These are phyloP conservation scores for Parmales sp. DNA, from an alignment of 108 stramenopile species.

Conservation along the genomic window DNA sequence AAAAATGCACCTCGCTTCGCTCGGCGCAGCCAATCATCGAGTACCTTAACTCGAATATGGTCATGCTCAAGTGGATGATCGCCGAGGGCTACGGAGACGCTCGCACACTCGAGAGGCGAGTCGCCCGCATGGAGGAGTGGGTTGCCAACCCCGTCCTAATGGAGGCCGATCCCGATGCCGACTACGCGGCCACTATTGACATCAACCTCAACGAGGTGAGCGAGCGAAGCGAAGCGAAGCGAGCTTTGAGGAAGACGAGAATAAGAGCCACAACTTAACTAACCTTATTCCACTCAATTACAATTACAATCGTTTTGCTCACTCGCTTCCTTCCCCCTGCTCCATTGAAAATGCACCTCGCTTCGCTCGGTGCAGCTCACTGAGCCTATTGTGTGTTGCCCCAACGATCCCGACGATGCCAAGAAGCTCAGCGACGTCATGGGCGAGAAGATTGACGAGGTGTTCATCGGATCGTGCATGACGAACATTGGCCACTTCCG, in stretches of 20 bases:
- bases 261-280: no score
- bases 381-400: constrained; percentile 83
- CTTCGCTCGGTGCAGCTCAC: no score
- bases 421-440: constrained; percentile 69
- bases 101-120: constrained; percentile 82
- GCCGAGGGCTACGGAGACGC: constrained; percentile 87
- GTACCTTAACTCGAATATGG: constrained; percentile 80
- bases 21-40: constrained; percentile 89
- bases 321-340: no score
- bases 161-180: constrained; percentile 78
- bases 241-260: no score
- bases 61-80: constrained; percentile 97
- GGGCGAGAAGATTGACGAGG: constrained; percentile 83
- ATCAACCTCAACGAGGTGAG: constrained; percentile 86
- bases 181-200: constrained; percentile 81
- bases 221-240: no score
- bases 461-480: constrained; percentile 93
- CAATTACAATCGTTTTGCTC: no score
- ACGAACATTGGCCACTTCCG: constrained; percentile 96
- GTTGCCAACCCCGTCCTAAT: constrained; percentile 70
- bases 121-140: constrained; percentile 91
- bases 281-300: no score
- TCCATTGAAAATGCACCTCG: no score
- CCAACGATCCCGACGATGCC: constrained; percentile 91
- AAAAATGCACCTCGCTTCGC: no score